Conservation (phyloP, 192 early-diverging fungal genomes). For the Chytriomyces sp. region DNA sequence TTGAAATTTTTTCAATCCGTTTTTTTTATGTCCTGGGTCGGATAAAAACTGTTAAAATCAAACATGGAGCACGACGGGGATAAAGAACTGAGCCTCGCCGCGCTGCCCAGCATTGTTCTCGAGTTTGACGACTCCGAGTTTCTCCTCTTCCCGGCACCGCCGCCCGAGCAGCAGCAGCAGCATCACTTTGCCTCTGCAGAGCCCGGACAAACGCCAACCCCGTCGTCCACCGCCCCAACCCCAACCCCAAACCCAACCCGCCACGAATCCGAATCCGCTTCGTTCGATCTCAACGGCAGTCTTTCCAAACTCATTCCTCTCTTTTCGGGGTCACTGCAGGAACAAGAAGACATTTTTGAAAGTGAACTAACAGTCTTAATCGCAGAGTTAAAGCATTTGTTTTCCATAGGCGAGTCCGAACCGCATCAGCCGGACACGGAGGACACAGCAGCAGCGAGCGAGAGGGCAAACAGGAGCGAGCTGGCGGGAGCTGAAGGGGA, state of each 20-base stretch:
- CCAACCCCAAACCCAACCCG: not conserved
- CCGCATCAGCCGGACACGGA: not conserved
- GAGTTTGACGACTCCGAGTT: not conserved
- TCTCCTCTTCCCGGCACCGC: slow-evolving; percentile 1
- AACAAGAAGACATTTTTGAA: slow-evolving; percentile 20
- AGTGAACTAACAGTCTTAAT: slow-evolving; percentile 25
- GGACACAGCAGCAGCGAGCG: not conserved
- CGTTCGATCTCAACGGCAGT: not conserved
- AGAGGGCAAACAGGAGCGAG: not conserved
- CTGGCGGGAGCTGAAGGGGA: not conserved
- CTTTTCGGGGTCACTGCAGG: not conserved
- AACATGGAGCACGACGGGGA: too few species aligned
- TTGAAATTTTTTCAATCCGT: too few species aligned
- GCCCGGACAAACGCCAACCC: not conserved
- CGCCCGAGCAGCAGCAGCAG: not conserved
- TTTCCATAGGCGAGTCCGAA: not conserved
- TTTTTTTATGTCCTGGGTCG: too few species aligned
- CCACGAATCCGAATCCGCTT: not conserved
- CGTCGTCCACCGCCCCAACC: not conserved
- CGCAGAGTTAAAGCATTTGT: slow-evolving; percentile 12
- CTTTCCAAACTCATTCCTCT: slow-evolving; percentile 3
- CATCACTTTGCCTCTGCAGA: not conserved
- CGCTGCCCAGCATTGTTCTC: not conserved
- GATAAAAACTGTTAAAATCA: too few species aligned
- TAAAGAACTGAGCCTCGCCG: too few species aligned